These are phyloP conservation scores for Tulasnella sp. DNA, from an alignment of 768 basidiomycete genomes.

Conservation along the genomic window DNA sequence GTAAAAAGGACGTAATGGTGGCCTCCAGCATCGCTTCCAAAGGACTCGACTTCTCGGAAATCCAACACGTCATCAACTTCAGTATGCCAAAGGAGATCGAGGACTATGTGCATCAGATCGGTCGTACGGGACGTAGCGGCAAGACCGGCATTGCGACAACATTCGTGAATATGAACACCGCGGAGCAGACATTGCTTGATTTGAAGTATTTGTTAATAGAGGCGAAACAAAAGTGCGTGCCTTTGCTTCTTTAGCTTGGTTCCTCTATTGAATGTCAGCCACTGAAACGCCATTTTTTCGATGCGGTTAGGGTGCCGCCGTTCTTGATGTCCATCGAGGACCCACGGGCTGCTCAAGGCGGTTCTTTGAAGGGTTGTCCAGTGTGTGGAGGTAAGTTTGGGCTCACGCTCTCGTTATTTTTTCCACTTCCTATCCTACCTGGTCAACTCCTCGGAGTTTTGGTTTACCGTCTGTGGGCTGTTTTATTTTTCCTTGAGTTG, in stretches of 20 bases:
- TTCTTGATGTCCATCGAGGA: constrained; percentile 87
- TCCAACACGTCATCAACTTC: constrained; percentile 98
- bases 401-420: not conserved
- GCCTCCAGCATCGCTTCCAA: constrained; percentile 97
- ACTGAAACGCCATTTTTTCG: constrained; percentile 10
- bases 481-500: not conserved
- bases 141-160: constrained; percentile 99
- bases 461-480: not conserved
- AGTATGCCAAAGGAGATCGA: constrained; percentile 99
- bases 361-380: constrained; percentile 75
- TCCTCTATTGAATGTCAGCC: not conserved
- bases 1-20: constrained; percentile 98
- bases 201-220: constrained; percentile 94
- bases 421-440: not conserved
- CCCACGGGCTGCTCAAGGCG: constrained; percentile 70
- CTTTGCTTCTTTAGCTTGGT: not conserved
- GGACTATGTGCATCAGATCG: constrained; percentile 99
- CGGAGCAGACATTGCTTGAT: constrained; percentile 92
- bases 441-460: not conserved
- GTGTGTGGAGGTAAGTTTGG: constrained; percentile 76
- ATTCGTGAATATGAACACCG: constrained; percentile 96
- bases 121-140: constrained; percentile 92
- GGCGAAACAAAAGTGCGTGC: constrained; percentile 86
- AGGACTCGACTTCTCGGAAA: constrained; percentile 96
- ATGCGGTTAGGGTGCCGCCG: constrained; percentile 78